Evolutionary conservation across 2,329 filamentous ascomycete genomes (phyloP), one percentile per base, ranked within the genome.

Genomic region (Botrytis elliptica): DNA sequence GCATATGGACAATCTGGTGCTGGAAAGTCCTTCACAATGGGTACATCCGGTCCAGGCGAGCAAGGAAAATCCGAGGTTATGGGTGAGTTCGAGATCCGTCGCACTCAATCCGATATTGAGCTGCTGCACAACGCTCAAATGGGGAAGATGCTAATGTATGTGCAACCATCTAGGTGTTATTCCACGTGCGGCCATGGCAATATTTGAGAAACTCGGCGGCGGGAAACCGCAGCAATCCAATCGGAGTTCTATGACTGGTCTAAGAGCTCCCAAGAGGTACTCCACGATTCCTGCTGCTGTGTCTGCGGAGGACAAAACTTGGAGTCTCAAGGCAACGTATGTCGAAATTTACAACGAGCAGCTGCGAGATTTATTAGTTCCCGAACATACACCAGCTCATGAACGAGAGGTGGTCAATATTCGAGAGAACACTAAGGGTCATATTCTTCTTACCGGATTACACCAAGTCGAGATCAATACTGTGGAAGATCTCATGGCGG

Each of bases 1-100:
- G 96, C 96, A 66, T 99, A 99, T 80, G 96, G 96, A 77, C 96
- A 99, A 85, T 99, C 96, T 42, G 96, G 96, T 73, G 94, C 96
- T 18, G 96, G 96, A 78, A 99, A 99, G 84, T 98, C 95, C 4
- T 98, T 97, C 82, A 99, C 96, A 0, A 99, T 99, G 96, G 96
- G 96, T 73, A 99, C 96, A 0, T 94, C 95, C 0, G 94, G 94
- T 7, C 93, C 95, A 2, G 83, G 83, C 36, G 95, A 98, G 79
- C 92, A 97, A 80, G 86, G 85, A 40, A 87, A 95, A 79, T 77
- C 86, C 44, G 88, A 91, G 12, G 83, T 89, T 44, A 96, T 95
- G 92, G 94, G 94, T 96, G 87, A 83, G 92, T 84, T 66, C 57
- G 46, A 72, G 40, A 33, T 22, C 29, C 59, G 74, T 67, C 60